Evolutionary conservation across 176 grass and related monocot species (phyloP), one percentile per base, ranked within the genome.

Genomic region (Aegilops longissima): DNA sequence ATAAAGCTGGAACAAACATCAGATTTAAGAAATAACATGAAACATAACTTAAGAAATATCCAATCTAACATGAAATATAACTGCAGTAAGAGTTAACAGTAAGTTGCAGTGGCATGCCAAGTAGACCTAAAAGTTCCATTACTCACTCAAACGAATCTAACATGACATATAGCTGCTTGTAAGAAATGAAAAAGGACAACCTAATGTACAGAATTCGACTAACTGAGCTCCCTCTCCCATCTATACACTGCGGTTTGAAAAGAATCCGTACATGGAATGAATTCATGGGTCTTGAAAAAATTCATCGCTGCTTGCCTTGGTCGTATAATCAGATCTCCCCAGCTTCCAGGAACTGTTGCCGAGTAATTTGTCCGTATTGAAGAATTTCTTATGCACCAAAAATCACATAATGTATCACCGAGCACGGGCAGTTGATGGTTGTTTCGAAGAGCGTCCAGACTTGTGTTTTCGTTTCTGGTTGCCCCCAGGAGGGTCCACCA

Each of bases 121-220:
- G 62, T 47, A 58, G 71, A 82, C 70, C 82, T 88, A 82, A 66
- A 39, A 56, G 61, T 78, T 88, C 24, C 72, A 88, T 85, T 78
- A 56, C 90, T 80, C 82, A 71, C 70, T 85, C 69, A 31, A 79
- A 71, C 80, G 67, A 91, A 85, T 77, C 90, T 91, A 88, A 81
- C 76, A 91, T 70, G 31, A 77, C 81, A 91, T 91, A 70, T 85
- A 25, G 63, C 77, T 85, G 86, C 82, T 85, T 91, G 69, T 81
- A 88, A 88, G 47, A 91, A 81, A 70, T 56, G 78, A 80, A 80
- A 71, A 72, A 95, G 82, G 90, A 83, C 80, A 93, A 89, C 78
- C 84, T 95, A 96, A 96, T 96, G 79, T 96, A 96, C 94, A 96
- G 76, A 85, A 82, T 91, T 77, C 74, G 79, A 88, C 91, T 95